Conservation (phyloP, 768 basidiomycete species). For the Nevesoporus exiguus region DNA sequence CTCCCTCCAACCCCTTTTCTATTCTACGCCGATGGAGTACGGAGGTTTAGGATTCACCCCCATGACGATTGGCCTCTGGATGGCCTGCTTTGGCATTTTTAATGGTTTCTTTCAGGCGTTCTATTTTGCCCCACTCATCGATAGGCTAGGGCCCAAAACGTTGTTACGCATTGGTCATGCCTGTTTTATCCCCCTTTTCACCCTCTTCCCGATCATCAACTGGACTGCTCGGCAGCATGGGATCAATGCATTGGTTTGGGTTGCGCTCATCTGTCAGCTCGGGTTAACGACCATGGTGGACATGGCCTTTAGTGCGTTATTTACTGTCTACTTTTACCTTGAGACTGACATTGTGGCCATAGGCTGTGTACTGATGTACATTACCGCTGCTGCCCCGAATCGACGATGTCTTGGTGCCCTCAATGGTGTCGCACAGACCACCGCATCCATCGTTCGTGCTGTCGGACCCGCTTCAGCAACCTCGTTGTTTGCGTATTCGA, state of each 20-base stretch:
- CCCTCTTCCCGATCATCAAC: slow-evolving; percentile 31
- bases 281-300: slow-evolving; percentile 20
- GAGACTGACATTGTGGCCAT: neutral
- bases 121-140: slow-evolving; percentile 32
- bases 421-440: slow-evolving; percentile 46
- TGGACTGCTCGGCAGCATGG: slow-evolving; percentile 25
- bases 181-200: slow-evolving; percentile 30
- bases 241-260: slow-evolving; percentile 27
- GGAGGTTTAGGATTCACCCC: slow-evolving; percentile 39
- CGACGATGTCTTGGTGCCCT: slow-evolving; percentile 64
- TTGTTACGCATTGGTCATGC: slow-evolving; percentile 28
- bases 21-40: slow-evolving; percentile 33
- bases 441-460: slow-evolving; percentile 31
- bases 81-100: slow-evolving; percentile 34
- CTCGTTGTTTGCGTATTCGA: slow-evolving; percentile 38
- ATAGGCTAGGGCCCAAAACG: slow-evolving; percentile 30
- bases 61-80: slow-evolving; percentile 34
- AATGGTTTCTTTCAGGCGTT: slow-evolving; percentile 33
- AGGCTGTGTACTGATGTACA: slow-evolving; percentile 72
- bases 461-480: slow-evolving; percentile 33
- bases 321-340: neutral
- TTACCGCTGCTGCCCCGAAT: slow-evolving; percentile 64
- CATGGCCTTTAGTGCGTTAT: slow-evolving; percentile 35
- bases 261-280: slow-evolving; percentile 25
- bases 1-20: slow-evolving; percentile 39